Evolutionary conservation across 257 asterid species (phyloP), one percentile per base, ranked within the genome.

Genomic region (Fraxinus excelsior): DNA sequence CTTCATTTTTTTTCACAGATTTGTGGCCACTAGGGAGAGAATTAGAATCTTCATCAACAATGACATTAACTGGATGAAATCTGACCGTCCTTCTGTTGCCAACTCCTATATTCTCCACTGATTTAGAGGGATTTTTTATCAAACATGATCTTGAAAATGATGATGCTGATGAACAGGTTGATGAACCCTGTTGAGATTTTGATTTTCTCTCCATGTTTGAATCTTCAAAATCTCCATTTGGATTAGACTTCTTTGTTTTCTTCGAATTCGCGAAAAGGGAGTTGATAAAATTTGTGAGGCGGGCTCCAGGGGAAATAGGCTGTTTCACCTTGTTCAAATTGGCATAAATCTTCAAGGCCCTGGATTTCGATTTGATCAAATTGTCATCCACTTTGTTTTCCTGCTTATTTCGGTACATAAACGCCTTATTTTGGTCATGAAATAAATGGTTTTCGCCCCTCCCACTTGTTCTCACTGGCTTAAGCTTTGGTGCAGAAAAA

Each of bases 121-220:
- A 80, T 40, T 46, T 72, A 0, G 90, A 84, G 5, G 92, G 83
- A 31, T 74, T 74, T 51, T 90, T 95, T 86, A 88, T 95, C 84
- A 93, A 44, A 73, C 94, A 91, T 1, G 98, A 89, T 78, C 94
- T 78, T n/a, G 98, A 88, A 66, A 85, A 86, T 25, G 97, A 89
- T 6, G 96, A 84, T 3, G 91, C 86, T 0, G 97, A 86, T 5
- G 95, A 86, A 71, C 93, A 87, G 5, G 88, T 65, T 12, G 92
- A 76, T 1, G 84, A 64, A 62, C 68, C 68, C 68, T 26, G 35
- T 0, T 25, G 68, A 1, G 68, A 72, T 60, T 64, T 69, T 8
- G 74, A 31, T 69, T 70, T 76, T 76, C 75, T 83, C 62, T 62
- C 68, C 68, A 62, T 79, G 11, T 35, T 67, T 58, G 26, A 5